Base-by-base conservation (phyloP, 441 rosid genomes). In the Erysimum cheiri region DNA sequence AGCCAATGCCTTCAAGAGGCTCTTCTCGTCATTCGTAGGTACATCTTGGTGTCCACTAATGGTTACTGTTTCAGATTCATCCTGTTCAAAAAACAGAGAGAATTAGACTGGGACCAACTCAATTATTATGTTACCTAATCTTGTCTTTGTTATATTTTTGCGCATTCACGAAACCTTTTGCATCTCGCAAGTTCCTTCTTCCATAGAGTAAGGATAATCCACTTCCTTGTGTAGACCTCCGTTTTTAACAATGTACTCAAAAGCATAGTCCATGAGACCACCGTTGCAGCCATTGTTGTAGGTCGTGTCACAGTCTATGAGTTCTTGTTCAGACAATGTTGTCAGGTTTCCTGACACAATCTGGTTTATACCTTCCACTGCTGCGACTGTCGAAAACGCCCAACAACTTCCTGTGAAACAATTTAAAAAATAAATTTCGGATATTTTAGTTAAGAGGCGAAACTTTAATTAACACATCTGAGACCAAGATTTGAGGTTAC, bases 321-420 rank as follows among this genome's bases (percentile, higher is more conserved):
- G 82, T 79, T 87, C 89, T 80, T 87, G 91, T 65, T 87, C 86
- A 3, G 92, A 85, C 60, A 87, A 52, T 9, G 87, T 79, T 57
- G 88, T 85, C 79, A 87, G 58, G 69, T 85, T 85, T 60, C 88
- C 86, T 3, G 86, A 72, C 49, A 80, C 85, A 33, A 87, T 87
- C 82, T 85, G 83, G 77, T 85, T 82, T 60, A 87, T 85, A 33
- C 89, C 89, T 67, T 87, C 89, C 39, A 87, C 86, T 4, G 89
- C 87, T 37, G 92, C 92, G 1, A 87, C 88, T 0, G 89, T 87
- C n/a, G 89, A 87, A 78, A 87, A 87, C 24, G 87, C 91, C 91
- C 91, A 85, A 64, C 91, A 87, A 75, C 91, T 87, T 56, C 91
- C 88, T 84, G 81, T 61, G 53, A 60, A 37, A 37, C 63, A 33